Evolutionary conservation across 2,329 filamentous ascomycete genomes (phyloP).

Genomic region (Diaporthe sp.): DNA sequence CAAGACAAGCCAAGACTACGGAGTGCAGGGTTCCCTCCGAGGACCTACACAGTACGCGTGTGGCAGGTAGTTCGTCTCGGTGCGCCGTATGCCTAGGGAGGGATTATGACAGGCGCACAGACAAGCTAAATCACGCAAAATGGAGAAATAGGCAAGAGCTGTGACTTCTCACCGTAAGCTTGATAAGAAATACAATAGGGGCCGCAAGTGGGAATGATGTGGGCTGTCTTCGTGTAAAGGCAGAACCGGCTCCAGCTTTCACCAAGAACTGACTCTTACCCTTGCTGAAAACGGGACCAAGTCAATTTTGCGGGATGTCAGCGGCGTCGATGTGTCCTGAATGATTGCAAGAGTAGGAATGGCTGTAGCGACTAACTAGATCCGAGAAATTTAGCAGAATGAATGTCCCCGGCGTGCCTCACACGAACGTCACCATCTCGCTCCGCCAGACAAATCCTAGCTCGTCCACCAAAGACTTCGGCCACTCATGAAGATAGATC

Average conservation of each 20-base stretch:
- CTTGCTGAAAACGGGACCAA: neutral
- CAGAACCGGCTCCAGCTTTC: neutral
- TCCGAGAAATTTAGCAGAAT: no score
- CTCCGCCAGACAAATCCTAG: neutral
- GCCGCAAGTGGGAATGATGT: neutral
- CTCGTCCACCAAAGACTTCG: neutral
- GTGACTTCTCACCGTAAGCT: neutral
- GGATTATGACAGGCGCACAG: neutral
- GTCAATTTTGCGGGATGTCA: neutral
- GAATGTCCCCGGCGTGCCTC: no score
- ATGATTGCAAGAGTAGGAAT: no score
- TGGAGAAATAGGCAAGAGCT: no score
- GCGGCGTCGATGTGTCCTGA: neutral
- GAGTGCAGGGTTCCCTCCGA: constrained; percentile 19
- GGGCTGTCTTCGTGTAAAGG: neutral
- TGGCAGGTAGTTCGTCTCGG: neutral
- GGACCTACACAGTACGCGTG: neutral
- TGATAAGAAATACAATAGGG: neutral
- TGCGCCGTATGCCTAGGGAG: neutral
- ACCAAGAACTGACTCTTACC: constrained; percentile 1
- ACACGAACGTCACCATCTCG: neutral
- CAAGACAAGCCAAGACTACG: constrained; percentile 27
- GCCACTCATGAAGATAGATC: neutral
- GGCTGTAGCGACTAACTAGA: no score
- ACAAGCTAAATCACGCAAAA: neutral